phyloP scores from a whole-genome alignment of 257 asterid genomes.

The Forsythia viridissima region DNA sequence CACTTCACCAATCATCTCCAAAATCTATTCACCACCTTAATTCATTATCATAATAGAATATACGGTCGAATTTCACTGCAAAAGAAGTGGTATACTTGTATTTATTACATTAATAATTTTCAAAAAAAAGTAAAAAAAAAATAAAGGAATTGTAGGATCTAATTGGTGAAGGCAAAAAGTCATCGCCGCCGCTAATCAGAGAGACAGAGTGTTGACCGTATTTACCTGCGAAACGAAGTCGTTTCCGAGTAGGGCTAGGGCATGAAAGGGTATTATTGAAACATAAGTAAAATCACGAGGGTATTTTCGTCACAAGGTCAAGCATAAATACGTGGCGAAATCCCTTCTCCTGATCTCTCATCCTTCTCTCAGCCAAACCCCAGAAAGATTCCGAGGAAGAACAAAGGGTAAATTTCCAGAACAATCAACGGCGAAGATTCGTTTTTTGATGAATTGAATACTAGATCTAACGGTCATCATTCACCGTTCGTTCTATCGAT shows the following conservation, averaged over 20 bases:
- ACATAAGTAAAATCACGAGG: conserved; percentile 5
- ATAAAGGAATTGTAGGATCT: conserved; percentile 7
- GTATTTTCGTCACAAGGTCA: conserved; percentile 31
- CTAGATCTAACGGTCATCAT: conserved; percentile 20
- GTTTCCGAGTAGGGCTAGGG: conserved; percentile 37
- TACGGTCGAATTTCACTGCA: too few species aligned
- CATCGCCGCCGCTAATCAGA: conserved; percentile 30
- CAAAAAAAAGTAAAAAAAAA: too few species aligned
- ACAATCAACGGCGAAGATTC: conserved; percentile 25
- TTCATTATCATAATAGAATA: too few species aligned
- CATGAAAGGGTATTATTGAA: conserved; percentile 39
- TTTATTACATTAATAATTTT: too few species aligned
- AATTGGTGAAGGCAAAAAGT: conserved; percentile 27
- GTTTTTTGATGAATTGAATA: conserved; percentile 25
- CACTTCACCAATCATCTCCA: too few species aligned
- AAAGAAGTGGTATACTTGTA: too few species aligned
- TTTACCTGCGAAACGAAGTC: conserved; percentile 31
- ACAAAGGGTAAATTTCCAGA: conserved; percentile 17
- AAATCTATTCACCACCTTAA: too few species aligned
- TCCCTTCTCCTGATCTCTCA: conserved; percentile 33
- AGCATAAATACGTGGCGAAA: conserved; percentile 50
- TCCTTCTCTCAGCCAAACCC: conserved; percentile 18
- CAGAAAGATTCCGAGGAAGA: conserved; percentile 14
- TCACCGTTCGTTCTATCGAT: conserved; percentile 6
- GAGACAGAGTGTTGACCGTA: conserved; percentile 43